Evolutionary conservation across 768 basidiomycete species (phyloP).

Genomic region (Rhodotorula sphaerocarpa): DNA sequence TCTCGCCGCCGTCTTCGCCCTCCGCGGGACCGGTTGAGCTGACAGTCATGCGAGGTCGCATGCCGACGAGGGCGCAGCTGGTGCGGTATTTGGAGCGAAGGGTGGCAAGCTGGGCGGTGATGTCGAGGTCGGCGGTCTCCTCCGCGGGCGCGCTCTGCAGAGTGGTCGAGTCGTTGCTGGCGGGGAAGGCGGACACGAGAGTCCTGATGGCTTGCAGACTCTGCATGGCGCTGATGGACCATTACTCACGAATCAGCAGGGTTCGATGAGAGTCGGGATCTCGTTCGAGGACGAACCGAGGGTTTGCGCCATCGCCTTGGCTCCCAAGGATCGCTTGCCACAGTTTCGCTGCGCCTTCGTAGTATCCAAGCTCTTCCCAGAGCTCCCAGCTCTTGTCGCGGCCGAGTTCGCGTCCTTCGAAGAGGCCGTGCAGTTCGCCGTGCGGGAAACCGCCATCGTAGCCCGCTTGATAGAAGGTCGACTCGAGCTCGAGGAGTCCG

Average conservation of each 20-base stretch:
- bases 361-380: conserved; percentile 95
- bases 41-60: conserved; percentile 48
- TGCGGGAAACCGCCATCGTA: conserved; percentile 71
- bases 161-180: conserved; percentile 56
- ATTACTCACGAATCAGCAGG: too few relatives aligned
- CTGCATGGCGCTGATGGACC: conserved; percentile 48
- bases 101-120: conserved; percentile 66
- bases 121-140: conserved; percentile 52
- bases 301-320: background rate
- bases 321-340: conserved; percentile 55
- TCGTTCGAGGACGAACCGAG: background rate
- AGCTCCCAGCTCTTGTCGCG: conserved; percentile 85
- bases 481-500: conserved; percentile 26
- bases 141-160: too few relatives aligned
- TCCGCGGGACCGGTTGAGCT: background rate
- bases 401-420: conserved; percentile 82
- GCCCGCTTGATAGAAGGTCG: conserved; percentile 71
- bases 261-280: too few relatives aligned
- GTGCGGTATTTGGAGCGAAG: conserved; percentile 81
- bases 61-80: conserved; percentile 72
- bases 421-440: conserved; percentile 77
- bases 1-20: background rate
- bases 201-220: conserved; percentile 65
- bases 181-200: conserved; percentile 67
- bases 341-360: conserved; percentile 70